These are phyloP conservation scores for Trichosporon asahii DNA, from an alignment of 1,284 basidiomycete species.

Conservation along the genomic window DNA sequence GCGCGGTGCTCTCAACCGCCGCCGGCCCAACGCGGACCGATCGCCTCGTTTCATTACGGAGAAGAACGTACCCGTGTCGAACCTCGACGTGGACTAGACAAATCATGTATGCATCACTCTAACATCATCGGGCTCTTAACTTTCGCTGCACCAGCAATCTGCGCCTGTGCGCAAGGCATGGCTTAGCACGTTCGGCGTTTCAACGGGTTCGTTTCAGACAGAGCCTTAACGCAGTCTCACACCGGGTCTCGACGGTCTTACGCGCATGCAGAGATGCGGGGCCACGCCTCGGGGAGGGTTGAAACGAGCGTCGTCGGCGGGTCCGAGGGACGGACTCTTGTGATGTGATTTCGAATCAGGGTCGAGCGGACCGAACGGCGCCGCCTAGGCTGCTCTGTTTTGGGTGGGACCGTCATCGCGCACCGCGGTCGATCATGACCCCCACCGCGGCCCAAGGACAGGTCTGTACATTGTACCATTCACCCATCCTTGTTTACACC, in stretches of 20 bases:
- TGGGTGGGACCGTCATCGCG: background rate
- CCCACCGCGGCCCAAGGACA: background rate
- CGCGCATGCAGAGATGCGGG: background rate
- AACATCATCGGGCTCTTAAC: background rate
- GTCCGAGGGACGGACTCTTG: background rate
- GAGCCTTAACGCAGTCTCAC: background rate
- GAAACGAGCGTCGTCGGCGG: background rate
- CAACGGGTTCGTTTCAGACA: background rate
- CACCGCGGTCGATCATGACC: background rate
- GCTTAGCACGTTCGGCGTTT: background rate
- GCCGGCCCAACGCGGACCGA: slow-evolving; percentile 16
- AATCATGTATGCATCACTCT: slow-evolving; percentile 15
- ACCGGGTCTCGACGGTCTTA: background rate
- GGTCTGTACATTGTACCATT: background rate
- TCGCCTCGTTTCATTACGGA: slow-evolving; percentile 19
- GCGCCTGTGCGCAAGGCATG: too few relatives aligned
- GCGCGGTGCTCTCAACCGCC: slow-evolving; percentile 38
- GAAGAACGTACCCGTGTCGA: background rate
- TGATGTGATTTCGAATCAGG: background rate
- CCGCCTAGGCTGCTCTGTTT: background rate
- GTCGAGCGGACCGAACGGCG: slow-evolving; percentile 7
- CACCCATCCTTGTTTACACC: background rate
- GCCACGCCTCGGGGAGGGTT: background rate
- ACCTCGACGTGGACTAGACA: slow-evolving; percentile 2
- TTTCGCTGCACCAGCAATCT: background rate